phyloP scores from a whole-genome alignment of 1,284 basidiomycete species.

The Lentinus polychrous region DNA sequence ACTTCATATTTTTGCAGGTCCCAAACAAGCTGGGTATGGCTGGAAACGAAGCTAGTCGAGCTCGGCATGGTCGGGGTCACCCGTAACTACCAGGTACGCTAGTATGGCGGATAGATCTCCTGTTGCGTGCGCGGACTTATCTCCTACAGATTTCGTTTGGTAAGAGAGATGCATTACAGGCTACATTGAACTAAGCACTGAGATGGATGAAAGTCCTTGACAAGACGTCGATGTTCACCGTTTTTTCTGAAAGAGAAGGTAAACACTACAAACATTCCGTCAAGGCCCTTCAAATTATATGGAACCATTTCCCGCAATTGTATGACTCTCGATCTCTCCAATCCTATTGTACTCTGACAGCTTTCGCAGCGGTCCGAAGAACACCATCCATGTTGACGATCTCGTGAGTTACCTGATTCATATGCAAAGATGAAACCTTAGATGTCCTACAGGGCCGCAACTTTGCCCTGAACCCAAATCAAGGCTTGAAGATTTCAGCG shows the following conservation, averaged over 20 bases:
- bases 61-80: conserved; percentile 74
- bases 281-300: conserved; percentile 81
- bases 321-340: conserved; percentile 27
- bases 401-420: conserved; percentile 37
- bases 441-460: conserved; percentile 53
- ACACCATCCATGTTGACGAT: conserved; percentile 88
- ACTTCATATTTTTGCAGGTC: conserved; percentile 40
- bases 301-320: conserved; percentile 82
- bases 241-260: conserved; percentile 69
- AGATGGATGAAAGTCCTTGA: conserved; percentile 58
- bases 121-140: not conserved
- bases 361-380: conserved; percentile 50
- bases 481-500: conserved; percentile 79
- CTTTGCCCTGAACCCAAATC: conserved; percentile 80
- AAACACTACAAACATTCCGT: conserved; percentile 78
- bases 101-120: not conserved
- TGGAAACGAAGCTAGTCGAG: conserved; percentile 87
- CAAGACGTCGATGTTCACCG: conserved; percentile 85
- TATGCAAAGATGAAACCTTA: not conserved
- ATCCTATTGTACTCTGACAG: not conserved
- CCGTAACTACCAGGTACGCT: conserved; percentile 60
- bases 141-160: conserved; percentile 50
- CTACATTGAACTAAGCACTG: not conserved
- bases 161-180: conserved; percentile 18
- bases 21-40: conserved; percentile 86